Evolutionary conservation across 768 basidiomycete species (phyloP), one percentile per base, ranked within the genome.

Genomic region (Austroboletus eburneus): DNA sequence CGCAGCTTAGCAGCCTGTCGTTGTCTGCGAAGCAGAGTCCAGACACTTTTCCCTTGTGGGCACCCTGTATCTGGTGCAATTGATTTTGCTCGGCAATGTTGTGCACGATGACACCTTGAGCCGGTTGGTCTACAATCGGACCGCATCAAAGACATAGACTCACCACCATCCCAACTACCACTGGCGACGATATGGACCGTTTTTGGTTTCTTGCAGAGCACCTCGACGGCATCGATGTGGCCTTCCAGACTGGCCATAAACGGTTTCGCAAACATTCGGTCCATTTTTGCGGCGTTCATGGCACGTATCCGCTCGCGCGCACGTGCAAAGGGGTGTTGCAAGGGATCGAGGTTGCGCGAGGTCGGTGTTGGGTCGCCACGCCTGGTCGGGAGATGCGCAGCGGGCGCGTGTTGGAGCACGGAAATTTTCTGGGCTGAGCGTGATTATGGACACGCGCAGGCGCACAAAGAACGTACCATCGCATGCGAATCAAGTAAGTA

Each of bases 261-360:
- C 0, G 96, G 96, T 58, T 96, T 97, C n/a, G 96, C 85, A 62
- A 98, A 97, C 71, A 99, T 91, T 48, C 90, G 75, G 42, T 97
- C 95, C 77, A 99, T 89, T 71, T 99, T 99, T 13, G 87, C 87
- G 2, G 96, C 96, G 52, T 93, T 95, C 38, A 97, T 64, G 3
- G 96, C 96, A 48, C 96, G 83, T 17, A 82, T 93, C 29, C 95
- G 89, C 70, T 99, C 96, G 42, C 96, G 73, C 5, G 92, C 87
- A 18, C 87, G 84, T 1, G 93, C 77, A 65, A 99, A 97, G 3
- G 96, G 96, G 60, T 99, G 96, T 68, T 91, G 83, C n/a, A 91
- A 72, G 0, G 95, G 93, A 63, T 97, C 85, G 36, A 98, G 79
- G 68, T 99, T 99, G 43, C 96, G 78, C 8, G 88, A 88, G 3